Conservation (phyloP, 2,329 filamentous ascomycete species). For the Diaporthe batatas region DNA sequence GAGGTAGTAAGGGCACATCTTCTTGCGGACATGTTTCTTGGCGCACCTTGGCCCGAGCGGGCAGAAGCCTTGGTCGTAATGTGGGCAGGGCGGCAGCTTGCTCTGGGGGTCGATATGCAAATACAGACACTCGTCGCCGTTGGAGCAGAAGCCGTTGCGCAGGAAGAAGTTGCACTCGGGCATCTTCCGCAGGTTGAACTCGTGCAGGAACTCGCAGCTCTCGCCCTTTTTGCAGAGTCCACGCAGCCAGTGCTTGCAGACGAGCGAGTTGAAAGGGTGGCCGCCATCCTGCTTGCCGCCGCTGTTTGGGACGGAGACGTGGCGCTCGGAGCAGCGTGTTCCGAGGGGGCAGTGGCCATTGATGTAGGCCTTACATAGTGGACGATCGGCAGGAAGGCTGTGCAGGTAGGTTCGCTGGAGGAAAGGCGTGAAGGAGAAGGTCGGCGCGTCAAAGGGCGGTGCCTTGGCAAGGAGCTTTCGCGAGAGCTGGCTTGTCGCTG, state of each 20-base stretch:
- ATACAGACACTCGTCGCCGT: conserved; percentile 96
- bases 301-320: conserved; percentile 61
- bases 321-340: conserved; percentile 86
- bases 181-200: conserved; percentile 98
- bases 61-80: conserved; percentile 96
- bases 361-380: conserved; percentile 87
- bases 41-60: conserved; percentile 88
- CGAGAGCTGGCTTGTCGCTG: conserved; percentile 51
- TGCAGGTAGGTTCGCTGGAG: conserved; percentile 87
- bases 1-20: conserved; percentile 86
- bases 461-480: conserved; percentile 69
- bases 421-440: conserved; percentile 89
- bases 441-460: conserved; percentile 64
- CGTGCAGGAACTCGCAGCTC: conserved; percentile 96
- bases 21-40: conserved; percentile 88
- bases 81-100: conserved; percentile 83
- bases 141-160: conserved; percentile 92
- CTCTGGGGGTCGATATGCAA: conserved; percentile 89
- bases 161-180: conserved; percentile 98
- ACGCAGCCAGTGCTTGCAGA: conserved; percentile 99
- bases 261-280: conserved; percentile 76
- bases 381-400: conserved; percentile 81
- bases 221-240: conserved; percentile 98
- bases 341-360: conserved; percentile 90
- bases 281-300: conserved; percentile 52